Percentiles rank a stretch among this genome's conserved stretches.
These are phyloP conservation scores for Pyrenochaeta sp. DNA, from an alignment of 2,329 filamentous ascomycete species.

Conservation along the genomic window DNA sequence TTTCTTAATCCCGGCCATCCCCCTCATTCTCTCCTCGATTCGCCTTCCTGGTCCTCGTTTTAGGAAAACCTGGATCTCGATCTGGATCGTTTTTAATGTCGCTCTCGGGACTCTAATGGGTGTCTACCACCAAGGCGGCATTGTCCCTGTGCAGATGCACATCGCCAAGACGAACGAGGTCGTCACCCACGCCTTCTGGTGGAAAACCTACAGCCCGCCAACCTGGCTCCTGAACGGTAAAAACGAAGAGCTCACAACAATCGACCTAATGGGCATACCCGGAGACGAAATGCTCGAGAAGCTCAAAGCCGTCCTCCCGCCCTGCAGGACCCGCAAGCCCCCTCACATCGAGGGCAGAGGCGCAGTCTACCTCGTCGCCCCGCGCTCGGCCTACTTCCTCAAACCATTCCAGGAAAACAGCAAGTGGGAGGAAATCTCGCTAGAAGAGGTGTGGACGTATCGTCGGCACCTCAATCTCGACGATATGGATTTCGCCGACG, in stretches of 20 bases:
- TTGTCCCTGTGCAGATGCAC: constrained; percentile 78
- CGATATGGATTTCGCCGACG: constrained; percentile 79
- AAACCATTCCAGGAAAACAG: constrained; percentile 58
- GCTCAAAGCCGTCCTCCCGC: constrained; percentile 64
- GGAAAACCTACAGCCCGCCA: constrained; percentile 85
- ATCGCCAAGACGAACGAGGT: constrained; percentile 71
- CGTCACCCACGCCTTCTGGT: constrained; percentile 77
- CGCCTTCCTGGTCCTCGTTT: constrained; percentile 67
- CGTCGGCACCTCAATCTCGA: constrained; percentile 76
- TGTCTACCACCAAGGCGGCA: constrained; percentile 81
- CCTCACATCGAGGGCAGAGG: constrained; percentile 60
- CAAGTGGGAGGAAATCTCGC: constrained; percentile 58
- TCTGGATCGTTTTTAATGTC: constrained; percentile 75
- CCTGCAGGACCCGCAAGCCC: constrained; percentile 37
- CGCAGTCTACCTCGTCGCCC: constrained; percentile 69
- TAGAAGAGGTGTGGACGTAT: constrained; percentile 75
- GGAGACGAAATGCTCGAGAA: constrained; percentile 67
- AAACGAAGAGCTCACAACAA: constrained; percentile 73
- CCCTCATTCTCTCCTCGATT: constrained; percentile 77
- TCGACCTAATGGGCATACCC: constrained; percentile 76
- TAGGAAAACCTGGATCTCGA: constrained; percentile 57
- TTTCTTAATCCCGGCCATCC: constrained; percentile 77
- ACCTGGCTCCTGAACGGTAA: constrained; percentile 81
- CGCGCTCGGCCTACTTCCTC: constrained; percentile 73
- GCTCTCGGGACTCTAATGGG: constrained; percentile 76